Percentiles rank a stretch among this genome's conserved stretches.
Conservation (phyloP, 768 basidiomycete species). For the Asterophora parasitica region DNA sequence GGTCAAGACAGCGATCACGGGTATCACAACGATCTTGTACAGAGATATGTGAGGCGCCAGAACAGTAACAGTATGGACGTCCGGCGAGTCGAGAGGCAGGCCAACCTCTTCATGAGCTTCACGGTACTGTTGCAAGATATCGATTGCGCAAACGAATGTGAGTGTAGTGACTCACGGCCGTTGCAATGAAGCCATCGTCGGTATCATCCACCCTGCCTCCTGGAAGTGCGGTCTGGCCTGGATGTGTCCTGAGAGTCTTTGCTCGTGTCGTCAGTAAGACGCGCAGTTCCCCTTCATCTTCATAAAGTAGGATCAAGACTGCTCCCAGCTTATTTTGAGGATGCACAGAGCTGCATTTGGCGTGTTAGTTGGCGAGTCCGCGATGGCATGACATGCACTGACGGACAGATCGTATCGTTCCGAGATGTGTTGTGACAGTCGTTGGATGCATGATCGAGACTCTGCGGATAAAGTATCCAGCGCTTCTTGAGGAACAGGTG, state of each 20-base stretch:
- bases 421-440: conserved; percentile 28
- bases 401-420: conserved; percentile 53
- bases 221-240: conserved; percentile 79
- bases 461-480: conserved; percentile 23
- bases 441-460: conserved; percentile 32
- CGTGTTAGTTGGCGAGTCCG: conserved; percentile 14
- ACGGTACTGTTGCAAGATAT: conserved; percentile 45
- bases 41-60: conserved; percentile 67
- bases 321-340: conserved; percentile 54
- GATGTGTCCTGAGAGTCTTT: conserved; percentile 66
- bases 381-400: conserved; percentile 13
- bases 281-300: conserved; percentile 58
- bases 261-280: conserved; percentile 87
- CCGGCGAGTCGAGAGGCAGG: conserved; percentile 51
- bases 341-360: conserved; percentile 24
- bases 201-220: conserved; percentile 72
- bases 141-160: background rate
- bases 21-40: conserved; percentile 68
- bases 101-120: conserved; percentile 87
- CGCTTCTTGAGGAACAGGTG: conserved; percentile 15
- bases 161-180: conserved; percentile 51
- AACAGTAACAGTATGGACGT: conserved; percentile 55
- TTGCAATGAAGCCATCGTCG: conserved; percentile 58
- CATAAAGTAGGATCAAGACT: conserved; percentile 76
- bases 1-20: conserved; percentile 69